Conservation (phyloP, 108 stramenopile genomes). For the Nannochloropsis salina region DNA sequence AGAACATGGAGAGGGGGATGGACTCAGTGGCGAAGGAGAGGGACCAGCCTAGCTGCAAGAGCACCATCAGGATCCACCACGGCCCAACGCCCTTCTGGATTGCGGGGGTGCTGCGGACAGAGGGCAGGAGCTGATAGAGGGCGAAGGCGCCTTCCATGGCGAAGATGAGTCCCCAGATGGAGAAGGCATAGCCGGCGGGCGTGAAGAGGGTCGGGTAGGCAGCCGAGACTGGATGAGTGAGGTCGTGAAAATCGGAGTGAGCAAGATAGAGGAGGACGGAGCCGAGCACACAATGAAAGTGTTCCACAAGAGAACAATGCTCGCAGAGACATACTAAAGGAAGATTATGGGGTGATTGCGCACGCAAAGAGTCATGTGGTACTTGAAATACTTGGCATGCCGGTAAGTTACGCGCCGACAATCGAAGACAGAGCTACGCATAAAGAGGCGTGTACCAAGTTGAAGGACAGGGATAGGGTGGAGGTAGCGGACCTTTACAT, state of each 20-base stretch:
- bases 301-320: no score
- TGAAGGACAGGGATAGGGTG: no score
- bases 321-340: no score
- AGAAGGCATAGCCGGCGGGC: slow-evolving; percentile 7
- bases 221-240: neutral
- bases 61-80: slow-evolving; percentile 1
- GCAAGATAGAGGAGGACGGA: neutral
- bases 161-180: slow-evolving; percentile 14
- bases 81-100: slow-evolving; percentile 7
- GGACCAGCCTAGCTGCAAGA: neutral
- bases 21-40: slow-evolving; percentile 16
- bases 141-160: neutral
- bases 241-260: neutral
- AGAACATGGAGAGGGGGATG: neutral
- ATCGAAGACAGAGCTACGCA: no score
- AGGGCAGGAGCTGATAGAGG: neutral
- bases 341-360: no score
- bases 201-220: slow-evolving; percentile 1
- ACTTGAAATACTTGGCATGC: no score
- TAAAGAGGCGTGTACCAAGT: no score
- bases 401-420: no score
- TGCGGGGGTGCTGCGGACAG: neutral
- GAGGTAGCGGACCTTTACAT: no score
- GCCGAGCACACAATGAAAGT: no score
- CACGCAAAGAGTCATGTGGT: no score